Conservation (phyloP, 176 grass and related monocot genomes). For the Poa pratensis region DNA sequence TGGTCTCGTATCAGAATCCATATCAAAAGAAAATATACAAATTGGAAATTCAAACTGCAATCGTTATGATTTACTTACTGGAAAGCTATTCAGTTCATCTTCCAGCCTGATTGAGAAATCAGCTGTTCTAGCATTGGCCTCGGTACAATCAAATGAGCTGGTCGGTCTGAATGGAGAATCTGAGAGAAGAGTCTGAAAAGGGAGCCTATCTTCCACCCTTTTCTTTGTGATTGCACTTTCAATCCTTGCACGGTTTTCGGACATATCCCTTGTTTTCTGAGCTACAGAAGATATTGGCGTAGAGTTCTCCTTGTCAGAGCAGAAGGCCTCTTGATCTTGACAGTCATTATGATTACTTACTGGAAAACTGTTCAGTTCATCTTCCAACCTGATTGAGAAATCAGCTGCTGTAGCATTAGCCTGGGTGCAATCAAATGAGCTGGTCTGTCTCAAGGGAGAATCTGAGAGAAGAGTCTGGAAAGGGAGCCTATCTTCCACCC, state of each 20-base stretch:
- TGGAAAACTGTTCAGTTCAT: slow-evolving; percentile 34
- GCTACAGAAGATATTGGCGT: slow-evolving; percentile 56
- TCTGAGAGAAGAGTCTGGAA: slow-evolving; percentile 64
- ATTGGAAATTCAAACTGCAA: slow-evolving; percentile 6
- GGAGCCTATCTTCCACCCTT: slow-evolving; percentile 56
- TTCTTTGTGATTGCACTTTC: slow-evolving; percentile 65
- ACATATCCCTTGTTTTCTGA: slow-evolving; percentile 49
- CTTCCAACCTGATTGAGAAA: slow-evolving; percentile 45
- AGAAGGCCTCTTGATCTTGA: slow-evolving; percentile 42
- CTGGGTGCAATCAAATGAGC: slow-evolving; percentile 34
- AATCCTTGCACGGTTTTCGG: slow-evolving; percentile 39
- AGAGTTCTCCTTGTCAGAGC: slow-evolving; percentile 82
- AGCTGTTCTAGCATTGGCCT: slow-evolving; percentile 30
- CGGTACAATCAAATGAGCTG: slow-evolving; percentile 38
- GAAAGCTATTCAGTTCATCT: slow-evolving; percentile 34
- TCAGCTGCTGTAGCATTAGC: slow-evolving; percentile 31
- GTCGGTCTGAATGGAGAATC: slow-evolving; percentile 52
- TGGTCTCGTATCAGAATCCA: slow-evolving; percentile 12
- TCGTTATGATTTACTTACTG: slow-evolving; percentile 46
- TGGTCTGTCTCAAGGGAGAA: slow-evolving; percentile 50
- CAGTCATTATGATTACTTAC: slow-evolving; percentile 47
- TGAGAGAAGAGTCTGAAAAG: slow-evolving; percentile 63
- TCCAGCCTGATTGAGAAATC: slow-evolving; percentile 44
- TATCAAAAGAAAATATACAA: slow-evolving; percentile 15
- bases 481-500: slow-evolving; percentile 54